phyloP scores from a whole-genome alignment of 257 asterid genomes.

The Plantago ovata region DNA sequence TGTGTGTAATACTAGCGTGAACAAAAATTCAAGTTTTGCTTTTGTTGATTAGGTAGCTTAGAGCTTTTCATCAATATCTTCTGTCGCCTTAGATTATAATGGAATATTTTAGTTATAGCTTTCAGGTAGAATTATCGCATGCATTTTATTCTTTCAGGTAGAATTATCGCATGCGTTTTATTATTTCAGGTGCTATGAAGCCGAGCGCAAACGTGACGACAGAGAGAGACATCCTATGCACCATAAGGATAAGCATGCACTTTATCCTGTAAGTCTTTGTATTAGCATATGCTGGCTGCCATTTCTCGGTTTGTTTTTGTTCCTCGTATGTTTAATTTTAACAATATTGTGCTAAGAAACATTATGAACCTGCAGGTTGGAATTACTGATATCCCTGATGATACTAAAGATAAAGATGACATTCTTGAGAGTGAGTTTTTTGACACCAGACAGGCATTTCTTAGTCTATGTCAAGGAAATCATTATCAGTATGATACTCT shows the following conservation, averaged over 20 bases:
- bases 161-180: too few relatives aligned
- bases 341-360: conserved; percentile 18
- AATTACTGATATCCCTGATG: conserved; percentile 59
- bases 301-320: not conserved
- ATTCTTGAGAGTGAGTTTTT: conserved; percentile 95
- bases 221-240: conserved; percentile 85
- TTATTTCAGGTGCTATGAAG: conserved; percentile 74
- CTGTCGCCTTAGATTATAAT: not conserved
- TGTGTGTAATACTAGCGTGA: too few relatives aligned
- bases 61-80: not conserved
- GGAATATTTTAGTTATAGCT: not conserved
- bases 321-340: not conserved
- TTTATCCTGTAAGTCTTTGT: conserved; percentile 60
- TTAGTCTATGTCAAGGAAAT: conserved; percentile 97
- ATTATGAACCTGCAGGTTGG: conserved; percentile 53
- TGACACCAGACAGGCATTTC: conserved; percentile 97
- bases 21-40: too few relatives aligned
- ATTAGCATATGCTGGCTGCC: not conserved
- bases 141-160: too few relatives aligned
- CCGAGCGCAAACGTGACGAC: conserved; percentile 76
- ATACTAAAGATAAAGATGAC: conserved; percentile 81
- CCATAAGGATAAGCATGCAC: conserved; percentile 75
- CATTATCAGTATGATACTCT: conserved; percentile 98
- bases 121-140: conserved; percentile 12
- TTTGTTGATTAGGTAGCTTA: too few relatives aligned